Base-by-base conservation (phyloP, 768 basidiomycete species). In the Boletus edulis region DNA sequence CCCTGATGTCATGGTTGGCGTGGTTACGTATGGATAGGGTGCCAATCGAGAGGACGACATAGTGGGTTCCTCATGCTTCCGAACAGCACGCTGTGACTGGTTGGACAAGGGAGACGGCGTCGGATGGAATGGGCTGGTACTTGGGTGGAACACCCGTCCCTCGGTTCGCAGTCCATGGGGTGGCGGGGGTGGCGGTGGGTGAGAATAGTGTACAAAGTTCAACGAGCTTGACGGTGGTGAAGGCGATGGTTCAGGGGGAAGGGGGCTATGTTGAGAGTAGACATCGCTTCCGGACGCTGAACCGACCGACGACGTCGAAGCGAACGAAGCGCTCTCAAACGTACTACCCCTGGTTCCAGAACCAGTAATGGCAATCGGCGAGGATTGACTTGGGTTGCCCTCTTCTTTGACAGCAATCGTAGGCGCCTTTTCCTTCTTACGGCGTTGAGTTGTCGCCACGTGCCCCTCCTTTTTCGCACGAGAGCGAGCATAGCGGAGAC, bases 401-500 rank as follows among this genome's bases (percentile, higher is more conserved):
- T 72, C 68, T 49, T 72, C 69, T 51, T 73, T 71, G 60, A 49
- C 38, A 24, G 41, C 24, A 13, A 62, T 60, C 62, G 63, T 52
- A 54, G 58, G 46, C 61, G 67, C 58, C 61, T 87, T 86, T 49
- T 89, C 87, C 54, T 72, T 72, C 70, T 89, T 87, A 55, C 83
- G 77, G 37, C 87, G 82, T 67, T 83, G 79, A 12, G 65, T 63
- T 7, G 76, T 59, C 17, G 73, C 73, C 55, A 74, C 73, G 61
- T 81, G 77, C 17, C 86, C 92, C 72, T 89, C 90, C 68, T 91
- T 91, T 75, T 94, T 94, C 54, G 92, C 92, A 64, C 89, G 83
- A 50, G 89, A 89, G 53, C 91, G 86, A 57, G 92, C 91, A 71
- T 84, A 94, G 44, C 91, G 85, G 57, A 94, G 78, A 22, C 91